Evolutionary conservation across 306 rosid genomes (phyloP).

Genomic region (Cucurbita maxima): DNA sequence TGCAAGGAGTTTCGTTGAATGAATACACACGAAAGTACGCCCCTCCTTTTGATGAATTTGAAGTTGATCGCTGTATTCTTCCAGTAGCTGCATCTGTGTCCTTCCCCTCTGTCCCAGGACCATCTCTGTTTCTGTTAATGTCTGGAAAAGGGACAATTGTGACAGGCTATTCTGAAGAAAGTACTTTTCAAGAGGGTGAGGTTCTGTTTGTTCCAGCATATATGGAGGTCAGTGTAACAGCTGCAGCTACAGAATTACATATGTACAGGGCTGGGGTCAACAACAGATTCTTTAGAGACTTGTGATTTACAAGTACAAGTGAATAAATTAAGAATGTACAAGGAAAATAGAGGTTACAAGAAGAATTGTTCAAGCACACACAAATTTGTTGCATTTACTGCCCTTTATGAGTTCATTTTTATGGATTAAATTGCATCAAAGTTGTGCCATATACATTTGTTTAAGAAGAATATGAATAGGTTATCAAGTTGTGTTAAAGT

Average conservation of each 20-base stretch:
- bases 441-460: neutral
- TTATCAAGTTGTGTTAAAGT: neutral
- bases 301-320: slow-evolving; percentile 4
- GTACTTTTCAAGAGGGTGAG: slow-evolving; percentile 16
- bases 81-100: slow-evolving; percentile 16
- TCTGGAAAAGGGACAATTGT: slow-evolving; percentile 19
- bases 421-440: neutral
- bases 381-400: neutral
- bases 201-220: slow-evolving; percentile 24
- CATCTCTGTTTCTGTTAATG: slow-evolving; percentile 21
- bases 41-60: slow-evolving; percentile 28
- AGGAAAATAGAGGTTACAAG: neutral
- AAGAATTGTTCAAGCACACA: neutral
- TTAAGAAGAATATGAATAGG: neutral
- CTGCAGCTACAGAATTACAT: slow-evolving; percentile 12
- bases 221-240: slow-evolving; percentile 12
- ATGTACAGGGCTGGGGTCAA: slow-evolving; percentile 29
- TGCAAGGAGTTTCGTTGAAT: slow-evolving; percentile 19
- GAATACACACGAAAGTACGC: slow-evolving; percentile 16
- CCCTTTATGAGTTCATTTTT: neutral
- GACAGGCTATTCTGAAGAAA: slow-evolving; percentile 4
- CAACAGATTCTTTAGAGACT: slow-evolving; percentile 17
- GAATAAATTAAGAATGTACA: neutral
- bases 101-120: slow-evolving; percentile 24
- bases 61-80: slow-evolving; percentile 21